A percentile compares a stretch with the other conserved stretches of the same genome.
phyloP scores from a whole-genome alignment of 2,329 filamentous ascomycete species.

The Clonostachys sp. region DNA sequence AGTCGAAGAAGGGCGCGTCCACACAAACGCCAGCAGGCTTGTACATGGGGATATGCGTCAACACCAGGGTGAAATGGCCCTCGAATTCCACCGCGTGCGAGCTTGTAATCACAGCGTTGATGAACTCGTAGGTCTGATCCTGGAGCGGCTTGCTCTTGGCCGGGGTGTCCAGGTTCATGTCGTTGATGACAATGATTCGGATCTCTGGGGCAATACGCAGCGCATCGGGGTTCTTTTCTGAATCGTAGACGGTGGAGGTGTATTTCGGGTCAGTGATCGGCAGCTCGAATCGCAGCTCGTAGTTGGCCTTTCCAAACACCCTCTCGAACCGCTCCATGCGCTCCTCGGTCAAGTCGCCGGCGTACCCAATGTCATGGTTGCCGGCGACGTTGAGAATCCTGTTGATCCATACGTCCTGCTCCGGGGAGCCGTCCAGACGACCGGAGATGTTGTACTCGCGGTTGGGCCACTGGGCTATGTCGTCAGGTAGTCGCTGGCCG shows the following conservation, averaged over 20 bases:
- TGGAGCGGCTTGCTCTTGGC: slow-evolving; percentile 65
- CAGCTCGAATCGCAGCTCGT: slow-evolving; percentile 73
- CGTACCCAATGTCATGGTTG: slow-evolving; percentile 96
- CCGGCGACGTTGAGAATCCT: slow-evolving; percentile 86
- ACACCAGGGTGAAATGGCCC: slow-evolving; percentile 72
- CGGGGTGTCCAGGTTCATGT: slow-evolving; percentile 89
- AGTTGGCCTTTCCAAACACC: slow-evolving; percentile 84
- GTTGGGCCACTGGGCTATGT: slow-evolving; percentile 42
- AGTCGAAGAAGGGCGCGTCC: slow-evolving; percentile 79
- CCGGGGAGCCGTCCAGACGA: slow-evolving; percentile 35
- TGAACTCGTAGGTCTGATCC: slow-evolving; percentile 70
- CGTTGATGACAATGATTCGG: slow-evolving; percentile 81
- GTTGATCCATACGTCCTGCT: slow-evolving; percentile 58
- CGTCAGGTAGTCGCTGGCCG: slow-evolving; percentile 57
- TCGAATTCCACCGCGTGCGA: slow-evolving; percentile 55
- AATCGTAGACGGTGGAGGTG: slow-evolving; percentile 35
- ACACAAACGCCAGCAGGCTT: slow-evolving; percentile 80
- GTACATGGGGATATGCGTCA: slow-evolving; percentile 90
- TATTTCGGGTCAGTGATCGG: slow-evolving; percentile 33
- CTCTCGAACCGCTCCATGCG: slow-evolving; percentile 78
- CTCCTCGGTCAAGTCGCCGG: slow-evolving; percentile 77
- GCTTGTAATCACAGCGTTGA: slow-evolving; percentile 63
- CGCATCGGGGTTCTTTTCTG: slow-evolving; percentile 36
- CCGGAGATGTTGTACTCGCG: slow-evolving; percentile 46
- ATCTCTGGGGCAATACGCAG: slow-evolving; percentile 59